Base-by-base conservation (phyloP, 23 red algal species). In the Pyropia yezoensis region DNA sequence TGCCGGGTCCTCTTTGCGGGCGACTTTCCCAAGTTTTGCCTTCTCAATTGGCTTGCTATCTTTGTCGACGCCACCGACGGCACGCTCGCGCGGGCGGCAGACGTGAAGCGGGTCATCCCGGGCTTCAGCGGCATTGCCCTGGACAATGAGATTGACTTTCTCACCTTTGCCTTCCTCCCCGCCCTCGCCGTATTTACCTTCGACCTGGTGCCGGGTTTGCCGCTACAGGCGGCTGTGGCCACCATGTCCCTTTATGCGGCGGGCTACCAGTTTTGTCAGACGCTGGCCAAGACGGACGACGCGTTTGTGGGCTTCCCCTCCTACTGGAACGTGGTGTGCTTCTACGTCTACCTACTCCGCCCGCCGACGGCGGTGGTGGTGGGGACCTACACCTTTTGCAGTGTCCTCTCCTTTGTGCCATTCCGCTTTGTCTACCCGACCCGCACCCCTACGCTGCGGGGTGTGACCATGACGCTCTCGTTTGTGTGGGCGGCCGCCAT, bases 1-100 rank as follows among this genome's bases (percentile, higher is more conserved):
- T 20, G 18, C 20, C 55, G 24, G 7, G 28, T 76, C 8, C 62
- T 75, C 29, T 70, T 68, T 23, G 81, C 71, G 18, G 45, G 69
- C 4, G 63, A 86, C 61, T 76, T 86, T 32, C 53, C 65, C 25
- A 20, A 74, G 69, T 86, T 75, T 54, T 59, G 59, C 34, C 65
- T 65, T 50, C 50, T 75, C 27, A 86, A 86, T 55, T 86, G 81
- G 70, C 33, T 86, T 21, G 70, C 81, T 22, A 76, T 86, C 17
- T 75, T 86, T 58, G 74, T 86, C 54, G 81, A 86, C 47, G 81
- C 81, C 47, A 73, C 70, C 54, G 81, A 86, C 70, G 81, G 81
- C 29, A 86, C 81, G 7, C 60, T 86, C 58, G 81, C 81, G 19
- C 69, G 81, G 14, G 81, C 81, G 6, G 71, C 74, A 16, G 71